Evolutionary conservation across 2,329 filamentous ascomycete genomes (phyloP).

Genomic region (Ophiobolus disseminans): DNA sequence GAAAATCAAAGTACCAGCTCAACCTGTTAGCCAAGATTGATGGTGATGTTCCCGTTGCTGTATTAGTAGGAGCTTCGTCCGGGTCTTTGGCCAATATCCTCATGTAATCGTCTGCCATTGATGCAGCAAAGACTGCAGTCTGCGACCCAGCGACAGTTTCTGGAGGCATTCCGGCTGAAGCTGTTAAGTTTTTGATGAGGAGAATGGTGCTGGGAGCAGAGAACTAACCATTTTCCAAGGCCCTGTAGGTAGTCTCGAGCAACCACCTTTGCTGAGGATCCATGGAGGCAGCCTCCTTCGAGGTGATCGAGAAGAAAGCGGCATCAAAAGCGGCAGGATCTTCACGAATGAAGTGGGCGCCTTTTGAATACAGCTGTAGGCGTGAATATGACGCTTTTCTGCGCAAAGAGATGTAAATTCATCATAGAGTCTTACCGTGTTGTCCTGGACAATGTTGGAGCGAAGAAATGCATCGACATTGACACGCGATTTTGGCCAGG

Average conservation of each 20-base stretch:
- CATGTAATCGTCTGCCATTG: conserved; percentile 13
- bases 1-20: conserved; percentile 28
- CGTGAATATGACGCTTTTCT: too few relatives aligned
- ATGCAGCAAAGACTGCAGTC: conserved; percentile 8
- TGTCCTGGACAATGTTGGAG: too few relatives aligned
- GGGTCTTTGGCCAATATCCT: conserved; percentile 21
- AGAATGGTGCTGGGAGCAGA: background rate
- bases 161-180: conserved; percentile 8
- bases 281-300: conserved; percentile 1
- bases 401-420: too few relatives aligned
- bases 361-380: too few relatives aligned
- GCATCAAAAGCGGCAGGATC: conserved; percentile 15
- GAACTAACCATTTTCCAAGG: conserved; percentile 23
- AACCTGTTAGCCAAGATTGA: conserved; percentile 18
- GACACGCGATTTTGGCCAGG: conserved; percentile 12
- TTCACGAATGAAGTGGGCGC: conserved; percentile 17
- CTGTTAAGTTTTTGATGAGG: too few relatives aligned
- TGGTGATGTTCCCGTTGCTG: background rate
- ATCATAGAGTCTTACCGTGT: too few relatives aligned
- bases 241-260: conserved; percentile 29
- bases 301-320: background rate
- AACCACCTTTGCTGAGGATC: conserved; percentile 27
- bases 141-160: conserved; percentile 5
- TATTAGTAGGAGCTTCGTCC: background rate
- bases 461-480: conserved; percentile 21